Base-by-base conservation (phyloP, 306 rosid species). In the Rosa rugosa region DNA sequence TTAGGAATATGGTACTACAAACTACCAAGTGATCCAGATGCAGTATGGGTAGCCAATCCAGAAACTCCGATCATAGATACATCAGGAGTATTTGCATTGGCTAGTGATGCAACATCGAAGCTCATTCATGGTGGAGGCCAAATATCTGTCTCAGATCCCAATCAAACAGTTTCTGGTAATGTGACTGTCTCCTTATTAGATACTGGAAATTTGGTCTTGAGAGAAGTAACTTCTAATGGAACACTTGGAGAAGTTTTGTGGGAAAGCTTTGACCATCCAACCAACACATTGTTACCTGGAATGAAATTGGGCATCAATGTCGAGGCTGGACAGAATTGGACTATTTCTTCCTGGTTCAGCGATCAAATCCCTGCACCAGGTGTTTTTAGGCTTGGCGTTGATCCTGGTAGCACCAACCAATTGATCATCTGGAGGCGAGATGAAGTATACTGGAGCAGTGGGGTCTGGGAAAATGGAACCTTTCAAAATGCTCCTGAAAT, bases 1-100 rank as follows among this genome's bases (percentile, higher is more conserved):
- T 66, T 82, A 70, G 81, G 82, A 44, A 53, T 82, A 77, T 77
- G 82, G 85, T 82, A 77, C 73, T 5, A 50, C 62, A 82, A 77
- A 46, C 75, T 82, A 65, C 78, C 78, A n/a, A 45, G 65, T 16
- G 62, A 82, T 44, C 75, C 85, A 11, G 79, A 82, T 22, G 81
- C 78, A 11, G 75, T 82, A 5, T 73, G 85, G 85, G 78, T 82
- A 70, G 82, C 75, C 9, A 82, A 82, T 78, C 78, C 71, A 13
- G 70, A 71, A 17, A 42, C 74, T 71, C 84, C 84, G 3, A 45
- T 81, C 67, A 3, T 18, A 2, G 74, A 81, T 10, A 17, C 77
- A 8, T 62, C 84, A 18, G 77, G 77, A 6, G 69, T 81, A 23
- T 72, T 81, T 27, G 45, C 68, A 13, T 76, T 76, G 34, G 81